These are phyloP conservation scores for Vigna radiata DNA, from an alignment of 306 rosid species.

Conservation along the genomic window DNA sequence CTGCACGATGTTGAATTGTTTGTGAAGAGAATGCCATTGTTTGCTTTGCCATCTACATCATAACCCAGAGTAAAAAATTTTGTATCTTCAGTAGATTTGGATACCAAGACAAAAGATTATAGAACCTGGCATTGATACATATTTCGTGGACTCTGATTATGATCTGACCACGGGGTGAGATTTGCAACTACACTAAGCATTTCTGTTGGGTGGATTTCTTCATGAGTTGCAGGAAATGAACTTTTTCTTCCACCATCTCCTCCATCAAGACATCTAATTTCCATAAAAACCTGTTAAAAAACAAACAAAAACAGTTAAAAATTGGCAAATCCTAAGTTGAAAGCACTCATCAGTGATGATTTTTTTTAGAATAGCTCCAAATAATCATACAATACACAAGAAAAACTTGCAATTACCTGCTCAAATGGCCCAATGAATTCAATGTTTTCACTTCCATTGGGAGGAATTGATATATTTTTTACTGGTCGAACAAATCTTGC, in stretches of 20 bases:
- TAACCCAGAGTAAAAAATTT: constrained; percentile 20
- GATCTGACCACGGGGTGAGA: constrained; percentile 98
- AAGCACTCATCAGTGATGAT: constrained; percentile 7
- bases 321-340: constrained; percentile 4
- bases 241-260: constrained; percentile 90
- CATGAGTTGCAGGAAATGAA: constrained; percentile 89
- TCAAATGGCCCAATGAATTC: constrained; percentile 98
- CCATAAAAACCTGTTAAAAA: constrained; percentile 78
- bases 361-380: constrained; percentile 2
- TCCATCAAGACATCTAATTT: constrained; percentile 94
- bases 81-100: constrained; percentile 20
- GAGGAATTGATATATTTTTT: constrained; percentile 70
- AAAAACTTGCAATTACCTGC: constrained; percentile 61
- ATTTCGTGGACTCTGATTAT: constrained; percentile 98
- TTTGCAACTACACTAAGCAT: constrained; percentile 96
- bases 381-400: constrained; percentile 9
- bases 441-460: constrained; percentile 59
- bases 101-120: constrained; percentile 28
- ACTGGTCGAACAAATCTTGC: constrained; percentile 93
- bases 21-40: constrained; percentile 94
- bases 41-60: constrained; percentile 94
- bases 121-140: constrained; percentile 98
- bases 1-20: constrained; percentile 84
- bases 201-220: constrained; percentile 96
- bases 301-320: constrained; percentile 3